phyloP scores from a whole-genome alignment of 352 stramenopile species.

The Thalassiosira livingstoniorum region DNA sequence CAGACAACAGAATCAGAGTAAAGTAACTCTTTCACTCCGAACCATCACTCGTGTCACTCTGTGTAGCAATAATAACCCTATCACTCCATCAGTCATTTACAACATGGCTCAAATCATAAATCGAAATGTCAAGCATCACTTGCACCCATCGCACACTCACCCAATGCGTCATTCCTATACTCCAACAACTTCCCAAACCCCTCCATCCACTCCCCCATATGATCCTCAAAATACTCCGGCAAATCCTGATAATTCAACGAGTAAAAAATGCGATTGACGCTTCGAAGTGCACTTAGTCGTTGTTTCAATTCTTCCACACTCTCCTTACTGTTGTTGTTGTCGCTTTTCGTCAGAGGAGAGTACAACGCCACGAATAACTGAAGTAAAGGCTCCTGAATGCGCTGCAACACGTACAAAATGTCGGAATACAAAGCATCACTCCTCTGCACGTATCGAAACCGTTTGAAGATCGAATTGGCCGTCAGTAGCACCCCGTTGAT shows the following conservation, averaged over 20 bases:
- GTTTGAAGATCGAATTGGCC: conserved; percentile 98
- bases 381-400: conserved; percentile 89
- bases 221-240: conserved; percentile 99
- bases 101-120: no score
- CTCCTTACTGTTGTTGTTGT: conserved; percentile 14
- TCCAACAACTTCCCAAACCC: conserved; percentile 94
- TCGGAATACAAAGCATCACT: conserved; percentile 94
- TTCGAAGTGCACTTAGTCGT: conserved; percentile 86
- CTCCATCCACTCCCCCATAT: conserved; percentile 96
- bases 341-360: conserved; percentile 50
- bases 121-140: no score
- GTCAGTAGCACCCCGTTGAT: conserved; percentile 97
- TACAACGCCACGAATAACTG: conserved; percentile 79
- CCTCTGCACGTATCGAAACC: conserved; percentile 95
- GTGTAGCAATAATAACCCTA: no score
- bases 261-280: conserved; percentile 97
- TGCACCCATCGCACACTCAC: conserved; percentile 88
- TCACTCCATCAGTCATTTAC: no score
- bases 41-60: no score
- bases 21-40: no score
- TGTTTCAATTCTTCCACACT: conserved; percentile 55
- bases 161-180: conserved; percentile 93
- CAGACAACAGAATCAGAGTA: no score
- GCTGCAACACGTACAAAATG: conserved; percentile 95
- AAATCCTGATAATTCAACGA: conserved; percentile 98